Evolutionary conservation across 225 moss, liverwort and hornwort species (phyloP), one percentile per base, ranked within the genome.

Genomic region (Physcomitrium patens): DNA sequence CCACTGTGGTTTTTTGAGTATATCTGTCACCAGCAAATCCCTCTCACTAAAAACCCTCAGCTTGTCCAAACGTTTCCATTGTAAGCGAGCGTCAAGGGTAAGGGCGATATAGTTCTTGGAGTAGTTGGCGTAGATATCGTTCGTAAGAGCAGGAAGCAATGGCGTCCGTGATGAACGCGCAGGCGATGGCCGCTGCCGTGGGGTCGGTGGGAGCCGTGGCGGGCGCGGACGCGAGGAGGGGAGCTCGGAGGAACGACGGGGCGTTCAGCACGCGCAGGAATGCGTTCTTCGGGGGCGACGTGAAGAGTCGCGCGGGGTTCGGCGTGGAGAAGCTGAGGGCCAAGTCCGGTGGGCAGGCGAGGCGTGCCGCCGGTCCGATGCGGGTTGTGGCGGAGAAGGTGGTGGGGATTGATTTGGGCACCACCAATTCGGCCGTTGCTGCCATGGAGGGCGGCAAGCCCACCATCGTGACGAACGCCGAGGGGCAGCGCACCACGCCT

Each of bases 371-470:
- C 0, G 96, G 96, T 5, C 84, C 96, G 0, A 67, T 96, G 42
- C 83, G 92, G 53, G 94, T 96, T 0, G 96, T 91, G 71, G 96
- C 96, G 23, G 96, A 96, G 94, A 96, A 96, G 82, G 94, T 94
- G 6, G 96, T 96, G 1, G 96, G 96, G 27, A 96, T 96, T 64
- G 96, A 96, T 66, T 82, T 96, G 74, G 96, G 96, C 42, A 96
- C 96, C 2, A 96, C 96, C 45, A 96, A 96, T 84, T 96, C 96
- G 1, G 96, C 96, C 0, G 96, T 96, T 26, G 96, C 96, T 9
- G 96, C 96, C 24, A 96, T 96, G 96, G 96, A 96, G 78, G 96
- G 96, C 71, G 96, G 96, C 54, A 96, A 96, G 78, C 96, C 96
- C 0, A 96, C 94, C 5, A 96, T 96, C 59, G 96, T 96, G 10